Evolutionary conservation across 1,284 basidiomycete species (phyloP), one percentile per base, ranked within the genome.

Genomic region (Cutaneotrichosporon dermatis): DNA sequence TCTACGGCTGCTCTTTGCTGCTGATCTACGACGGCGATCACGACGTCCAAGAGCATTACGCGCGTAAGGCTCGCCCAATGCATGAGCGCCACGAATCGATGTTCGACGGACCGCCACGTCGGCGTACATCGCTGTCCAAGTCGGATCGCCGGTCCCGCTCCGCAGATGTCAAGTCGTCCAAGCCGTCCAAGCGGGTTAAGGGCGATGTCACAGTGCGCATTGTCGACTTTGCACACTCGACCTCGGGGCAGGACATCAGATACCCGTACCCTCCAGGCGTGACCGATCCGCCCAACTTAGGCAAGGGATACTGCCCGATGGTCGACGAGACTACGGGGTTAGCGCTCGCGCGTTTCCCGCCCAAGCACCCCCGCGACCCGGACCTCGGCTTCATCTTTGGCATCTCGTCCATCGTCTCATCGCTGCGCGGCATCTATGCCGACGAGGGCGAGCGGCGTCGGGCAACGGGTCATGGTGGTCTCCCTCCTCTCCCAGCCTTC

Each of bases 151-250:
- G 54, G 41, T 63, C 61, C 33, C 59, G 61, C 40, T 50, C 50
- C 3, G 62, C 49, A n/a, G 59, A 60, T 7, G n/a, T 39, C 42
- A 59, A 13, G 46, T 50, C 25, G 63, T 61, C 36, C 5, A 63
- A 63, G 25, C 57, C 65, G 33, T 64, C 69, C 16, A 65, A 59
- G 37, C 83, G 85, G 51, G 87, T 86, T 71, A 86, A 90, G 25
- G 96, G 96, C 44, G 92, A 96, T 76, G 85, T 99, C 60, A 92
- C 91, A 70, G 90, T 99, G 65, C 90, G 94, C 35, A 87, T 99
- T 58, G 96, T 99, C 61, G 95, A 99, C 78, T 99, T 99, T 80
- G 96, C 95, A 6, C 95, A 98, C 76, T 98, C 95, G 60, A 98
- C 94, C 7, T 98, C 94, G 0, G 95, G 95, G 6, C 83, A 84